These are phyloP conservation scores for Penicillium verrucosum DNA, from an alignment of 2,329 filamentous ascomycete species.

Conservation along the genomic window DNA sequence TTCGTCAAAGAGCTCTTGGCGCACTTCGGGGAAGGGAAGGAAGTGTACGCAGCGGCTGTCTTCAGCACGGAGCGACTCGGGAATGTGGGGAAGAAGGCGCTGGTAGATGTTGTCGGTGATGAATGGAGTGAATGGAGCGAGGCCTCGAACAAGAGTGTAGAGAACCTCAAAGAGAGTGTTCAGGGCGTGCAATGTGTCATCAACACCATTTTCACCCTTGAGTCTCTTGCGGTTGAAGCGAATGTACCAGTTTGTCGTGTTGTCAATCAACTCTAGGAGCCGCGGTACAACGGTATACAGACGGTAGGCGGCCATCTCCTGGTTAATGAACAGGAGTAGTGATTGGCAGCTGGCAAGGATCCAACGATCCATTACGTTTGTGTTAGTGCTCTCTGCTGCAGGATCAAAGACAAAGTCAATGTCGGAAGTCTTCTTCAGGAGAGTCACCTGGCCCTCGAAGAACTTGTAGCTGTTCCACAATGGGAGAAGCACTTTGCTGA, in stretches of 20 bases:
- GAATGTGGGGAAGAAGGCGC: conserved; percentile 77
- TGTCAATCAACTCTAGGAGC: conserved; percentile 79
- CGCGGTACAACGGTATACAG: conserved; percentile 89
- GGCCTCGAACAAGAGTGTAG: conserved; percentile 79
- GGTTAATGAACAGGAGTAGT: conserved; percentile 83
- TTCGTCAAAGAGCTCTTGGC: conserved; percentile 81
- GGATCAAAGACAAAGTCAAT: conserved; percentile 78
- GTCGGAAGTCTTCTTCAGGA: conserved; percentile 80
- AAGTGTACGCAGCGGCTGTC: conserved; percentile 91
- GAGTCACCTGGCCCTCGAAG: conserved; percentile 80
- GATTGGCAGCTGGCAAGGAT: conserved; percentile 91
- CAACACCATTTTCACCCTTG: conserved; percentile 81
- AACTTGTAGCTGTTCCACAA: conserved; percentile 98
- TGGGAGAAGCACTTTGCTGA: conserved; percentile 83
- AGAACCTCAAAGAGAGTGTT: conserved; percentile 94
- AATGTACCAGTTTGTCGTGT: conserved; percentile 99
- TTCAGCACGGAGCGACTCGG: conserved; percentile 63
- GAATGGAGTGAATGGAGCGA: conserved; percentile 95
- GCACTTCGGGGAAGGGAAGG: conserved; percentile 81
- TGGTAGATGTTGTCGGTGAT: conserved; percentile 92
- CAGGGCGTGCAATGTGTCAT: conserved; percentile 84
- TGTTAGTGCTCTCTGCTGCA: conserved; percentile 68
- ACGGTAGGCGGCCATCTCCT: conserved; percentile 80
- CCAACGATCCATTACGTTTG: conserved; percentile 95
- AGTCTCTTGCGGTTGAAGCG: conserved; percentile 86